Conservation (phyloP, 2,329 filamentous ascomycete genomes). For the Plectosphaerella sp. region DNA sequence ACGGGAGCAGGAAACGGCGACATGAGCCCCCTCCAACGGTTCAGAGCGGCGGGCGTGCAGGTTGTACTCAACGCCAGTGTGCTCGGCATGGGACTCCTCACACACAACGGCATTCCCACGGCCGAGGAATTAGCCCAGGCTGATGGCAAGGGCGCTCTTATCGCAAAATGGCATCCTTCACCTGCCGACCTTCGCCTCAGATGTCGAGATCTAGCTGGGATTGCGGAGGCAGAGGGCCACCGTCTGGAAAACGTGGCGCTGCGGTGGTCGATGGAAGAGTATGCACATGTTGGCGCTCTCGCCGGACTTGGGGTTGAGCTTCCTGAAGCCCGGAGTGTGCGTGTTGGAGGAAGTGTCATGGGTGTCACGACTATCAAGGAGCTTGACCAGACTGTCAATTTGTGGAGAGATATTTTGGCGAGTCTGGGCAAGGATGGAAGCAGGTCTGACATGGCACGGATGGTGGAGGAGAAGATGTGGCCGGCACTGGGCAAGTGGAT, state of each 20-base stretch:
- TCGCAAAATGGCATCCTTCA: constrained; percentile 84
- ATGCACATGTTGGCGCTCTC: constrained; percentile 45
- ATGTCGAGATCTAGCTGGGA: constrained; percentile 57
- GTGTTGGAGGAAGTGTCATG: constrained; percentile 58
- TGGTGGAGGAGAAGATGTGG: constrained; percentile 44
- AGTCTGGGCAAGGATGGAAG: constrained; percentile 29
- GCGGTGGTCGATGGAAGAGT: constrained; percentile 68
- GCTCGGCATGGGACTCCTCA: constrained; percentile 84
- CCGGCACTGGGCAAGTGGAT: constrained; percentile 56
- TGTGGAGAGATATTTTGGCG: constrained; percentile 52
- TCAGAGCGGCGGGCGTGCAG: constrained; percentile 60
- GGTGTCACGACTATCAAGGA: constrained; percentile 61
- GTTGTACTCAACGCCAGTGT: constrained; percentile 86
- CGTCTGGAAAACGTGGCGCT: constrained; percentile 79
- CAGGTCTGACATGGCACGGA: constrained; percentile 13
- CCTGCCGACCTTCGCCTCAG: constrained; percentile 63
- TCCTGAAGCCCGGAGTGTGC: constrained; percentile 10
- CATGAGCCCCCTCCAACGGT: no score
- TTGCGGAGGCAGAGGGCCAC: constrained; percentile 62
- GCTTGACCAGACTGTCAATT: constrained; percentile 55
- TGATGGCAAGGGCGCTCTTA: constrained; percentile 59
- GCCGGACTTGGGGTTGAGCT: constrained; percentile 28
- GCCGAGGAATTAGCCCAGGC: background rate
- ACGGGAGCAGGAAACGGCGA: constrained; percentile 10
- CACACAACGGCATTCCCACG: constrained; percentile 60